Conservation (phyloP, 2,329 filamentous ascomycete species). For the Aspergillaceae sp. region DNA sequence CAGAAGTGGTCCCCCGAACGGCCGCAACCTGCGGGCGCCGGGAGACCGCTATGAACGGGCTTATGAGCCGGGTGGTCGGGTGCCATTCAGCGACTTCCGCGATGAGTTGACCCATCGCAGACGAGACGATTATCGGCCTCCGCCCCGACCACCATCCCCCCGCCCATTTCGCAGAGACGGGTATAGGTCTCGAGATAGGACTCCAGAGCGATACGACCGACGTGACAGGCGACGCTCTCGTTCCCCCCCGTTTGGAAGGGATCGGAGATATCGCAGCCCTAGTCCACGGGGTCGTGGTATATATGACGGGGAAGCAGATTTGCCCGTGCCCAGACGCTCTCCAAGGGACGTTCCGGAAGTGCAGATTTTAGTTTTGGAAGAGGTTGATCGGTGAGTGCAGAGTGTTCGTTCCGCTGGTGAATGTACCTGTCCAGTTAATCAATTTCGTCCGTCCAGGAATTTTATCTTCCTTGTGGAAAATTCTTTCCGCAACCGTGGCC, state of each 20-base stretch:
- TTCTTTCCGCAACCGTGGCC: constrained; percentile 60
- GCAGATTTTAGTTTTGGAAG: constrained; percentile 73
- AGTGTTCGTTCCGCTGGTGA: neutral
- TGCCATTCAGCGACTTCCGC: constrained; percentile 41
- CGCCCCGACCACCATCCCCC: constrained; percentile 50
- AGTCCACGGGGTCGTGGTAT: constrained; percentile 53
- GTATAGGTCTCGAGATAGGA: constrained; percentile 43
- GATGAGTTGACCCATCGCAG: constrained; percentile 39
- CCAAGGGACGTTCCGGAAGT: constrained; percentile 77
- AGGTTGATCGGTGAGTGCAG: constrained; percentile 51
- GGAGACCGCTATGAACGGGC: constrained; percentile 39
- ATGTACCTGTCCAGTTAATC: constrained; percentile 9
- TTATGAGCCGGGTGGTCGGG: constrained; percentile 23
- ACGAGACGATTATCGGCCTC: constrained; percentile 58
- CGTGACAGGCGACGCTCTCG: constrained; percentile 57
- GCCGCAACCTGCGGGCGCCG: constrained; percentile 21
- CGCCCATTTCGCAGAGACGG: constrained; percentile 57
- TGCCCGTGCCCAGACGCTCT: constrained; percentile 65
- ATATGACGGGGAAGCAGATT: constrained; percentile 50
- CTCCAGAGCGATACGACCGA: constrained; percentile 44
- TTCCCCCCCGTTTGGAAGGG: constrained; percentile 58
- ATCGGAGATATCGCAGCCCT: constrained; percentile 59
- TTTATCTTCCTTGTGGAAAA: constrained; percentile 78
- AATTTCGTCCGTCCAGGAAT: constrained; percentile 41
- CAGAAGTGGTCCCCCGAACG: constrained; percentile 27